Evolutionary conservation across 805 yeast species (phyloP).

Genomic region (Sungouiozyma intestinalis): DNA sequence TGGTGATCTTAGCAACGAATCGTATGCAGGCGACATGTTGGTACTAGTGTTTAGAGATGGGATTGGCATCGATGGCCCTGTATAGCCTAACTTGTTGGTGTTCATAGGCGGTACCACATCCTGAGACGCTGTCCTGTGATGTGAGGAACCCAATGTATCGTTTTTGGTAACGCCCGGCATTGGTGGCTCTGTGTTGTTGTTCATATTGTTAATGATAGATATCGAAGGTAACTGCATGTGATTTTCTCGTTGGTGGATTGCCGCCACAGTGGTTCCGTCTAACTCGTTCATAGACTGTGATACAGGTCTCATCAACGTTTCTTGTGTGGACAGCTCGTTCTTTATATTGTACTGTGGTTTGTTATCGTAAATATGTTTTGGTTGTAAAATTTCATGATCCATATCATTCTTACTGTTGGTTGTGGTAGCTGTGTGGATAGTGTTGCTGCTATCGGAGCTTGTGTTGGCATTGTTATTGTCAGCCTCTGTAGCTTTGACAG

Average conservation of each 20-base stretch:
- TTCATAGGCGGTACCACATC: not conserved
- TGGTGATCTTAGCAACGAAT: conserved; percentile 27
- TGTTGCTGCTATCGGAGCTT: conserved; percentile 4
- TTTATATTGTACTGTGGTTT: not conserved
- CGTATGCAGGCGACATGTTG: conserved; percentile 11
- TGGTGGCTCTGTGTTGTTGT: not conserved
- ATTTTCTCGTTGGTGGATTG: not conserved
- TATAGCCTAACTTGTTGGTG: not conserved
- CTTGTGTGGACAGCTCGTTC: conserved; percentile 1
- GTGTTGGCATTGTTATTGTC: conserved; percentile 19
- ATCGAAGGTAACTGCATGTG: conserved; percentile 3
- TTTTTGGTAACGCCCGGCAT: not conserved
- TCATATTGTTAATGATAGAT: not conserved
- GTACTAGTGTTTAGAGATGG: not conserved
- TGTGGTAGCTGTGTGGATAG: not conserved
- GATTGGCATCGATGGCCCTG: not conserved
- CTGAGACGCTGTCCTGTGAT: not conserved
- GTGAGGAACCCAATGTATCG: not conserved
- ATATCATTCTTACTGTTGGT: not conserved
- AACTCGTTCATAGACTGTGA: not conserved
- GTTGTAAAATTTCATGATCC: not conserved
- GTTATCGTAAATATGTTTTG: not conserved
- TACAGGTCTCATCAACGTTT: not conserved
- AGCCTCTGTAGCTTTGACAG: conserved; percentile 8
- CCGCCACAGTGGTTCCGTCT: not conserved